These are phyloP conservation scores for Paramecium tetraurelia DNA, from an alignment of 73 alveolate genomes.

Conservation along the genomic window DNA sequence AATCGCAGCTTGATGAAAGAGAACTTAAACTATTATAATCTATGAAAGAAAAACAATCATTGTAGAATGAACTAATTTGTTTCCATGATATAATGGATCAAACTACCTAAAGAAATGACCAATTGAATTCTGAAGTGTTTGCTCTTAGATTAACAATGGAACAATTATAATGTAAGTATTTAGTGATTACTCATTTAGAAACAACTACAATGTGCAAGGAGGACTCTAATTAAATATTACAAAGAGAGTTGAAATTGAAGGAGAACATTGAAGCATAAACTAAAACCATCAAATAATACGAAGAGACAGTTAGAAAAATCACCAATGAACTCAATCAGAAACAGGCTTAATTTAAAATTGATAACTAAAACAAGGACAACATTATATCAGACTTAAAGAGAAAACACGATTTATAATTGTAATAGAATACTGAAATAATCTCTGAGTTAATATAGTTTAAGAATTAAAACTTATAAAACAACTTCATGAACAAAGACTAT, in stretches of 20 bases:
- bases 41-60: neutral
- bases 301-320: neutral
- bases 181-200: neutral
- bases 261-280: neutral
- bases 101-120: neutral
- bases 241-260: conserved; percentile 11
- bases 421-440: conserved; percentile 1
- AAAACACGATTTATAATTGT: neutral
- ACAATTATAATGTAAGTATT: neutral
- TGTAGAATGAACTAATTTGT: neutral
- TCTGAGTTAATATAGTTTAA: neutral
- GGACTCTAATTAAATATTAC: neutral
- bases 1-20: neutral
- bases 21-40: conserved; percentile 2
- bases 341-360: neutral
- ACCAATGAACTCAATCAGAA: neutral
- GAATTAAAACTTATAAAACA: neutral
- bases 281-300: neutral
- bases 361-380: neutral
- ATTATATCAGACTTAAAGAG: neutral
- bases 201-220: neutral
- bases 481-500: neutral
- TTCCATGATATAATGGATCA: neutral
- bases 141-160: conserved; percentile 13
- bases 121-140: conserved; percentile 31